Evolutionary conservation across 257 asterid genomes (phyloP), one percentile per base, ranked within the genome.

Genomic region (Nicotiana sylvestris): DNA sequence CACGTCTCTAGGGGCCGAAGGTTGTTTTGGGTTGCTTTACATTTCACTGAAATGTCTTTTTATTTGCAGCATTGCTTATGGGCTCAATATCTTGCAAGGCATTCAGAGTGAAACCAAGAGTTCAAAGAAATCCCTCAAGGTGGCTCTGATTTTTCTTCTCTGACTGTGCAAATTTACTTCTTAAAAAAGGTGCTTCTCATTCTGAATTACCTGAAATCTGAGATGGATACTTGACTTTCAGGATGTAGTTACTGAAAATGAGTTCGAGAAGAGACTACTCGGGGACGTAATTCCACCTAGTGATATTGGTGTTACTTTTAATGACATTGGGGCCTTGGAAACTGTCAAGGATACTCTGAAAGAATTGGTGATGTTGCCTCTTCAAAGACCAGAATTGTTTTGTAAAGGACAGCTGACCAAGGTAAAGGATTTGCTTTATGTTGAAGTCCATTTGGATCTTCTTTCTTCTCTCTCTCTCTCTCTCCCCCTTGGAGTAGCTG

Each of bases 291-390:
- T 94, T 83, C 97, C 97, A 43, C 93, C 97, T 21, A 92, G 91
- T 84, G 98, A 94, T 81, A 90, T 94, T 81, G 97, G 97, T 85
- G 97, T 93, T 85, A 89, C 94, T 84, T 94, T 94, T 84, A 92
- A 91, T 86, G 98, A 94, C 85, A 93, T 94, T 60, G 98, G 98
- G 76, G 97, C 98, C 43, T 84, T 94, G 87, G 97, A 94, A 88
- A 93, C 90, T 86, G 97, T 94, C 57, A 94, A 94, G 91, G 98
- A 94, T 83, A 93, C 97, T n/a, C 84, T 93, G 66, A 94, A 94
- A 89, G 98, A 93, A 84, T 85, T 94, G 92, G 98, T 94, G 86
- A 92, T 94, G 98, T 88, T 94, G 57, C 97, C 98, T 81, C 92
- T 93, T 60, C 97, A 92, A 82, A 91, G 97, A 91, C 97, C 98